These are phyloP conservation scores for Eragrostis tef DNA, from an alignment of 202 grass and related monocot species.

Conservation along the genomic window DNA sequence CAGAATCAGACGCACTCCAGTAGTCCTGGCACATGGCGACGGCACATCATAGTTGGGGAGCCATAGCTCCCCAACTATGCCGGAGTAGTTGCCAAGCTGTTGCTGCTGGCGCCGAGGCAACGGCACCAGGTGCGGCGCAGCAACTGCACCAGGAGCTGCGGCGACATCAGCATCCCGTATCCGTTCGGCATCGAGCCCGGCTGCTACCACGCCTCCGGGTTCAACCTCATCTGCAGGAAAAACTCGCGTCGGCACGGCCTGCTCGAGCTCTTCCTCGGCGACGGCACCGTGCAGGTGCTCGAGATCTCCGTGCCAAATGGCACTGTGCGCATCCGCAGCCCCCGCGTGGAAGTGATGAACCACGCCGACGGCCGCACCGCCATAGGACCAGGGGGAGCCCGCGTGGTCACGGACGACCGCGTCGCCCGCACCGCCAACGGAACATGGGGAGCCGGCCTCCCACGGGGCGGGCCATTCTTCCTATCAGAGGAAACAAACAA, in stretches of 20 bases:
- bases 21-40: background rate
- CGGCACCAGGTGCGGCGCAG: background rate
- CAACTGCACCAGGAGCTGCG: constrained; percentile 31
- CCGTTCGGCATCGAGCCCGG: constrained; percentile 44
- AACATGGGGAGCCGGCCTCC: background rate
- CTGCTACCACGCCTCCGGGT: constrained; percentile 26
- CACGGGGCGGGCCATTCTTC: background rate
- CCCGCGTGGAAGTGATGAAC: background rate
- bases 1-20: too few relatives aligned
- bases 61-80: background rate
- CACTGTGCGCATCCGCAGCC: background rate
- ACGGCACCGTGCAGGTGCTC: constrained; percentile 3
- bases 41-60: background rate
- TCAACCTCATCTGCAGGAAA: constrained; percentile 26
- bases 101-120: background rate
- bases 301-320: background rate
- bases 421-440: background rate
- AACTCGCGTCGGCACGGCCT: too few relatives aligned
- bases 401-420: too few relatives aligned
- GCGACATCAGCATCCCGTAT: constrained; percentile 32
- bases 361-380: too few relatives aligned
- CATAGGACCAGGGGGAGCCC: background rate
- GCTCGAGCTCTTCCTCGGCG: constrained; percentile 3
- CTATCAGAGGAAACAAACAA: background rate
- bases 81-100: background rate